These are phyloP conservation scores for Kluyveromyces aestuarii DNA, from an alignment of 805 yeast genomes.

Conservation along the genomic window DNA sequence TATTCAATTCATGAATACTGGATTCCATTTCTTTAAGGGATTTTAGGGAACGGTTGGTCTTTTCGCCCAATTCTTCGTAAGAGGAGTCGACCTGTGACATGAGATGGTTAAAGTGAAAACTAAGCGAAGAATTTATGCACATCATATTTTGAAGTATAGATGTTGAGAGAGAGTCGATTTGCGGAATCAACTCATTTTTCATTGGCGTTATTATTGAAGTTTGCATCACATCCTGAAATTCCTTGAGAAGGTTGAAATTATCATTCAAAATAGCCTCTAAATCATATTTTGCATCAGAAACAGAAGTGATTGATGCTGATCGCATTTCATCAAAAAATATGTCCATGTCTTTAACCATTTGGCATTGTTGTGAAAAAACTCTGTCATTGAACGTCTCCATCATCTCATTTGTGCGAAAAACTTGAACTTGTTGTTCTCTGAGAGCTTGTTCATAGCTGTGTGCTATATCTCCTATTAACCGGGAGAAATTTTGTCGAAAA, in stretches of 20 bases:
- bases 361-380: neutral
- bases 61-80: conserved; percentile 9
- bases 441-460: conserved; percentile 10
- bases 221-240: conserved; percentile 7
- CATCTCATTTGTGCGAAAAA: neutral
- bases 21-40: conserved; percentile 9
- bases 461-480: conserved; percentile 19
- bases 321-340: neutral
- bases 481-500: neutral
- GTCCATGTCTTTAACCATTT: neutral
- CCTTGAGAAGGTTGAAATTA: neutral
- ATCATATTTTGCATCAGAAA: neutral
- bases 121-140: conserved; percentile 5
- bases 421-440: conserved; percentile 1
- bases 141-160: conserved; percentile 10
- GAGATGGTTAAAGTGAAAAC: conserved; percentile 12
- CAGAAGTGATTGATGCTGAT: neutral
- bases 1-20: conserved; percentile 6
- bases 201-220: conserved; percentile 7
- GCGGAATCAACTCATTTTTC: conserved; percentile 12
- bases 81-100: conserved; percentile 8
- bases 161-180: conserved; percentile 29
- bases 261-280: neutral
- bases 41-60: conserved; percentile 9
- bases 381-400: neutral